These are phyloP conservation scores for Ordospora colligata DNA, from an alignment of 371 early-diverging fungal species.

Conservation along the genomic window DNA sequence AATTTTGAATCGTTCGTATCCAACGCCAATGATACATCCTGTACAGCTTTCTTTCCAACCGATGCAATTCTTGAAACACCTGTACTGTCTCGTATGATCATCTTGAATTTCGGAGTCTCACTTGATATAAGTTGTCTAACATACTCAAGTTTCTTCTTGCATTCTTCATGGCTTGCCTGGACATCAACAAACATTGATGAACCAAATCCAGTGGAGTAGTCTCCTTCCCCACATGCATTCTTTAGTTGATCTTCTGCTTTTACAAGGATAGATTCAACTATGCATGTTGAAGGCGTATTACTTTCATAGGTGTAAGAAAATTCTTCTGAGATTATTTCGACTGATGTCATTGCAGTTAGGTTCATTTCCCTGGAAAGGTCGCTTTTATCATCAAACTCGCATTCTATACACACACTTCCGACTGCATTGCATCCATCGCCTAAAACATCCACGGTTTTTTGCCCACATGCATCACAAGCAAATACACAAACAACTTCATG, in stretches of 20 bases:
- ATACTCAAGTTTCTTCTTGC: slow-evolving; percentile 4
- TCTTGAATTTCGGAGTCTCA: slow-evolving; percentile 14
- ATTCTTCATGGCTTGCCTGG: background rate
- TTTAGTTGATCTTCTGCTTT: slow-evolving; percentile 14
- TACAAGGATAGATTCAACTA: slow-evolving; percentile 22
- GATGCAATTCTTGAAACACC: slow-evolving; percentile 44
- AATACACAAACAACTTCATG: slow-evolving; percentile 15
- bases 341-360: background rate
- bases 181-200: background rate
- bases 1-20: slow-evolving; percentile 41
- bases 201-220: background rate
- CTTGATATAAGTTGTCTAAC: background rate
- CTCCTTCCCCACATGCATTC: background rate
- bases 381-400: slow-evolving; percentile 11
- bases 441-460: slow-evolving; percentile 2
- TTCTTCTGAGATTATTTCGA: slow-evolving; percentile 8
- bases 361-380: slow-evolving; percentile 24
- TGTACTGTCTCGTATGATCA: slow-evolving; percentile 38
- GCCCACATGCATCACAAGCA: slow-evolving; percentile 30
- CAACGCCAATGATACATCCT: background rate
- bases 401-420: slow-evolving; percentile 20
- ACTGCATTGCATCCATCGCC: background rate
- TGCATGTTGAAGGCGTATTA: background rate
- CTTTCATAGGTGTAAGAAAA: slow-evolving; percentile 6
- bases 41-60: slow-evolving; percentile 16